phyloP scores from a whole-genome alignment of 208 protist genomes.

The Acanthamoeba castellanii region DNA sequence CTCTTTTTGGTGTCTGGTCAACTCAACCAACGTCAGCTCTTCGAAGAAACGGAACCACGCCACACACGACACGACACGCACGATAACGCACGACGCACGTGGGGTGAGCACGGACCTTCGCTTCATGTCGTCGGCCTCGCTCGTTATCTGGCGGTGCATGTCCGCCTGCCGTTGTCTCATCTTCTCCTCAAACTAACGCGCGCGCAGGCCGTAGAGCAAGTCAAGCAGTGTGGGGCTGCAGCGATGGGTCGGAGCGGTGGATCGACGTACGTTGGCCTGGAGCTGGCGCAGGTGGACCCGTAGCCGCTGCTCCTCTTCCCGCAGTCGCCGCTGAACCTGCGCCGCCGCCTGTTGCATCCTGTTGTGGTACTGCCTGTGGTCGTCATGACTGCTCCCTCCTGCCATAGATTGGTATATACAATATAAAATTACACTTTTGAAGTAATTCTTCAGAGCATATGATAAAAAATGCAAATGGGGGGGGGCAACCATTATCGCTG shows the following conservation, averaged over 20 bases:
- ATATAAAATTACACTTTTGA: no score
- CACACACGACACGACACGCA: no score
- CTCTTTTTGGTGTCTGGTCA: not conserved
- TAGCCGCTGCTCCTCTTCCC: not conserved
- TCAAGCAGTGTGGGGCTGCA: not conserved
- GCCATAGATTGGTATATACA: no score
- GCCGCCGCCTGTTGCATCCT: conserved; percentile 29
- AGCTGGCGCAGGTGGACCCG: conserved; percentile 9
- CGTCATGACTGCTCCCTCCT: conserved; percentile 8
- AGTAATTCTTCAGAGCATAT: not conserved
- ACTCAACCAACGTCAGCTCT: not conserved
- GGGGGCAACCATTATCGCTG: not conserved
- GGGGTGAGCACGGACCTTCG: not conserved
- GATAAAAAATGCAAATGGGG: not conserved
- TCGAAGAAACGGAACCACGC: not conserved
- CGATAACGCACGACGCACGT: not conserved
- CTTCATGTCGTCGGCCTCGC: conserved; percentile 28
- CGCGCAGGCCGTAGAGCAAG: not conserved
- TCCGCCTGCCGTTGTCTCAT: not conserved
- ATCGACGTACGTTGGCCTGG: not conserved
- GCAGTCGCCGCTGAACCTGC: conserved; percentile 10
- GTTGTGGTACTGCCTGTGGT: conserved; percentile 48
- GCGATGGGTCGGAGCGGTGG: not conserved
- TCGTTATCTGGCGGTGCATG: not conserved
- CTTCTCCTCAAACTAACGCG: not conserved